phyloP scores from a whole-genome alignment of 2,329 filamentous ascomycete genomes.

The Cladophialophora carrionii region DNA sequence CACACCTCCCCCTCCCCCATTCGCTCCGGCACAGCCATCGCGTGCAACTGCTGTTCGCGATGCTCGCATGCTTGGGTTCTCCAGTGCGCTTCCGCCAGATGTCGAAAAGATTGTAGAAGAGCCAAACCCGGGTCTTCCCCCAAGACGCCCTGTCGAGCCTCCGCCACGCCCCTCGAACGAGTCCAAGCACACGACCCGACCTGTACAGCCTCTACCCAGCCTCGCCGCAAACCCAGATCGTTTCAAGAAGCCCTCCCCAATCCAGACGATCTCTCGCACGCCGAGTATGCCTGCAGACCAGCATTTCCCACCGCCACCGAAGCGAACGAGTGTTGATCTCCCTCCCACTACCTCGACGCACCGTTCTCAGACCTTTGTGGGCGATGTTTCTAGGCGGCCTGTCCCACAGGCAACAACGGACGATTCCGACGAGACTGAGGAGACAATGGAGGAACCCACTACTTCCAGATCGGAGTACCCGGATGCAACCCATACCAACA shows the following conservation, averaged over 20 bases:
- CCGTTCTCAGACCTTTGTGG: constrained; percentile 25
- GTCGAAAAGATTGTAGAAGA: constrained; percentile 26
- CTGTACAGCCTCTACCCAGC: constrained; percentile 10
- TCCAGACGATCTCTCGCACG: constrained; percentile 31
- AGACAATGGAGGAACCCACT: constrained; percentile 53
- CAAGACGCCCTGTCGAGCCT: constrained; percentile 45
- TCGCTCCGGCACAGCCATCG: constrained; percentile 33
- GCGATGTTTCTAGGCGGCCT: constrained; percentile 15
- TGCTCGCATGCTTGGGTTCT: constrained; percentile 35
- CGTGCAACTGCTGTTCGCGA: constrained; percentile 29
- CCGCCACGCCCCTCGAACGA: constrained; percentile 36
- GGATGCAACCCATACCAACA: constrained; percentile 80
- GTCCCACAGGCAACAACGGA: constrained; percentile 41
- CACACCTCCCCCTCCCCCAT: constrained; percentile 36
- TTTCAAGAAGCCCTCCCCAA: constrained; percentile 24
- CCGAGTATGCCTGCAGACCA: constrained; percentile 35
- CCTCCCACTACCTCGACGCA: constrained; percentile 21
- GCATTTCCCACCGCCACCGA: constrained; percentile 43
- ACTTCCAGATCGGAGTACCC: constrained; percentile 70
- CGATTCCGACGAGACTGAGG: constrained; percentile 57
- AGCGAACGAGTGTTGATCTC: constrained; percentile 38
- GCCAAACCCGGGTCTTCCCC: constrained; percentile 56
- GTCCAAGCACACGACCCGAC: constrained; percentile 30
- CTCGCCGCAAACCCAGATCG: constrained; percentile 24
- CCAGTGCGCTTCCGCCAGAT: constrained; percentile 13